Evolutionary conservation across 352 stramenopile genomes (phyloP).

Genomic region (Pythium guiyangense): DNA sequence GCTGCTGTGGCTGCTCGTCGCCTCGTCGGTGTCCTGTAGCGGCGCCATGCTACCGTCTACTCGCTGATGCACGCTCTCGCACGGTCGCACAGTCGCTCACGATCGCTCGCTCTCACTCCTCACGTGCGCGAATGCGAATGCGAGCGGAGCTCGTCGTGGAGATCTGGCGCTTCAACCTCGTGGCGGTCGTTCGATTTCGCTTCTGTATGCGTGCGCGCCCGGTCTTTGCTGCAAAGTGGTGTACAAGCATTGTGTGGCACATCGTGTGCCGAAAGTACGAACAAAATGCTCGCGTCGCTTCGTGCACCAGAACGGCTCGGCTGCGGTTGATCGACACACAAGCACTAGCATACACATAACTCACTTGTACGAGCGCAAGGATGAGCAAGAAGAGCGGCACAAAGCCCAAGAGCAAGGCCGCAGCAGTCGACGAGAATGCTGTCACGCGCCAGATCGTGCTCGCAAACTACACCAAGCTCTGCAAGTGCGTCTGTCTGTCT

Average conservation of each 20-base stretch:
- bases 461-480: conserved; percentile 72
- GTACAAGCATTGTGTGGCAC: too few relatives aligned
- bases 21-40: background rate
- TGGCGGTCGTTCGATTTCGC: too few relatives aligned
- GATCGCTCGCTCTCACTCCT: background rate
- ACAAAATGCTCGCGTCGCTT: background rate
- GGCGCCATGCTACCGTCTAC: background rate
- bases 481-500: conserved; percentile 33
- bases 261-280: background rate
- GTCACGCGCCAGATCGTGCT: conserved; percentile 62
- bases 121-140: background rate
- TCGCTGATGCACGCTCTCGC: too few relatives aligned
- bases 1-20: background rate
- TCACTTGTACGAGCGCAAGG: too few relatives aligned
- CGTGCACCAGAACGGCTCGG: background rate
- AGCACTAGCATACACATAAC: too few relatives aligned
- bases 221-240: too few relatives aligned
- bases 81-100: too few relatives aligned
- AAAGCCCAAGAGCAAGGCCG: conserved; percentile 39
- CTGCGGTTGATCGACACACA: background rate
- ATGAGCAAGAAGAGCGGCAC: conserved; percentile 66
- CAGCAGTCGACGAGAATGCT: conserved; percentile 53
- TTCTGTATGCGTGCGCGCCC: background rate
- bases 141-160: too few relatives aligned
- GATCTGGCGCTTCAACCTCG: too few relatives aligned